These are phyloP conservation scores for Stephania japonica DNA, from an alignment of 164 flowering plant species.

Conservation along the genomic window DNA sequence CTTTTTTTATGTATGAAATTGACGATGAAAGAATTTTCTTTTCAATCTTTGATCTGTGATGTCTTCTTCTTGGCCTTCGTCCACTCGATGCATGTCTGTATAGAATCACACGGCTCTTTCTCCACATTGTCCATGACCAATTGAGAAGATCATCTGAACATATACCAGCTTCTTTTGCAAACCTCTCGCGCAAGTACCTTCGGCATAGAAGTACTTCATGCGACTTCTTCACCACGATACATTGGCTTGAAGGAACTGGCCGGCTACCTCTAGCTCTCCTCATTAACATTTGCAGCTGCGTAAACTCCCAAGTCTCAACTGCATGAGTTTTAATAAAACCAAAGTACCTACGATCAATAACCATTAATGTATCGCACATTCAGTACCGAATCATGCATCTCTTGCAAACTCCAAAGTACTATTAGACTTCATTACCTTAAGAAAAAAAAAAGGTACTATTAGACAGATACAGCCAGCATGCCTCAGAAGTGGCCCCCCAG, in stretches of 20 bases:
- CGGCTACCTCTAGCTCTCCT: constrained; percentile 64
- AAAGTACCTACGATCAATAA: not conserved
- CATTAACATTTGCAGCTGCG: constrained; percentile 53
- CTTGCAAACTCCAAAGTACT: not conserved
- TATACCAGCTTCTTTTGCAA: constrained; percentile 53
- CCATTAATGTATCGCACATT: not conserved
- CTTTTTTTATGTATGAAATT: too few relatives aligned
- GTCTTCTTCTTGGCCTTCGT: constrained; percentile 34
- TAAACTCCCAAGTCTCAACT: constrained; percentile 84
- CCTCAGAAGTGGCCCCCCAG: too few relatives aligned
- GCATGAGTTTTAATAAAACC: constrained; percentile 12
- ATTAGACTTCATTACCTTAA: not conserved
- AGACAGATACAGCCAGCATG: too few relatives aligned
- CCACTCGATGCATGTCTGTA: constrained; percentile 45
- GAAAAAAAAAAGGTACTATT: not conserved
- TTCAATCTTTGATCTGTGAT: constrained; percentile 61
- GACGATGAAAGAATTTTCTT: too few relatives aligned
- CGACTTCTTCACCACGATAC: constrained; percentile 63
- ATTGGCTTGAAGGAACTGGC: constrained; percentile 63
- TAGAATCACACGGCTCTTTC: constrained; percentile 57
- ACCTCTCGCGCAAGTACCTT: constrained; percentile 55
- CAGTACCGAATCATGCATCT: too few relatives aligned
- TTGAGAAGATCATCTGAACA: constrained; percentile 45
- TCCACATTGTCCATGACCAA: constrained; percentile 66
- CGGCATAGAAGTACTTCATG: constrained; percentile 65